These are phyloP conservation scores for Guadua angustifolia DNA, from an alignment of 176 grass and related monocot genomes.

Conservation along the genomic window DNA sequence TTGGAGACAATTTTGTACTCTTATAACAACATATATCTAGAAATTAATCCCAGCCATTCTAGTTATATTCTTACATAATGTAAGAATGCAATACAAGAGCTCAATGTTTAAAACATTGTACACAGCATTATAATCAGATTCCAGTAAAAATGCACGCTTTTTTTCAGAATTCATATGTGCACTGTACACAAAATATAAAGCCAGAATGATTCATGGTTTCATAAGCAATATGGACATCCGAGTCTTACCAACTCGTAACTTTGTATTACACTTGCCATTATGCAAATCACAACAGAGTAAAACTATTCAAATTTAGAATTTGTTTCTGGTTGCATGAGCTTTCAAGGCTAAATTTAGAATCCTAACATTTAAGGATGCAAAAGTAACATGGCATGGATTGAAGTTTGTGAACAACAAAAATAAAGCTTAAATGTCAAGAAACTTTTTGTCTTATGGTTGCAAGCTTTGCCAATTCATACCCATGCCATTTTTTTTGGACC, in stretches of 20 bases:
- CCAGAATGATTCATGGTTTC: neutral
- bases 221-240: neutral
- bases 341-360: constrained; percentile 9
- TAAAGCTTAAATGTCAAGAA: neutral
- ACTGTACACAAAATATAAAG: neutral
- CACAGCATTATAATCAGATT: neutral
- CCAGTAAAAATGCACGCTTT: constrained; percentile 1
- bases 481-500: neutral
- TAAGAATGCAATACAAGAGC: neutral
- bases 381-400: neutral
- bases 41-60: neutral
- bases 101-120: constrained; percentile 24
- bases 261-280: neutral
- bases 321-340: neutral
- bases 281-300: neutral
- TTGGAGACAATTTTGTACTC: neutral
- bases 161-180: neutral
- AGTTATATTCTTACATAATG: neutral
- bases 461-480: constrained; percentile 4
- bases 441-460: neutral
- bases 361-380: neutral
- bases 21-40: neutral
- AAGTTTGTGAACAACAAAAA: constrained; percentile 2
- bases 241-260: neutral
- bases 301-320: constrained; percentile 5